Evolutionary conservation across 2,329 filamentous ascomycete species (phyloP), one percentile per base, ranked within the genome.

Genomic region (Cladosporium sp.): DNA sequence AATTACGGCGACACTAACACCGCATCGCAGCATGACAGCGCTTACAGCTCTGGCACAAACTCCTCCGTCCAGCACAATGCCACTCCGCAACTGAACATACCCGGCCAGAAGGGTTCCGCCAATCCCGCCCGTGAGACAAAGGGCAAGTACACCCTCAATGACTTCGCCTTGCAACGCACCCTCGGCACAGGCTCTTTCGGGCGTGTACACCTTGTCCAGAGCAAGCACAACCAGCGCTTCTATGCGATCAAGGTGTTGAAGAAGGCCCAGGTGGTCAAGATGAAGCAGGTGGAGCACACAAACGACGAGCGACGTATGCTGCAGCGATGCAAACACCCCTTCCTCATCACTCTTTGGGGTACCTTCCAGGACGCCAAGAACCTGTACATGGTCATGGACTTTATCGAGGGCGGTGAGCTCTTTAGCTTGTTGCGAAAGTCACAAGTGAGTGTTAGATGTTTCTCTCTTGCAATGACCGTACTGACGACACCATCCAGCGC

Each of bases 321-420:
- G 64, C 88, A 89, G 68, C 88, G 95, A 69, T 93, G 97, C 69
- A 95, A 96, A 71, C 92, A 99, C 72, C 91, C 93, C 11, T 99
- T 99, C 73, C 78, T 99, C 57, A 93, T 99, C 67, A 99, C 93
- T 1, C 78, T 99, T 36, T 99, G 93, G 93, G 93, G 93, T 52
- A 99, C 93, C 8, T 99, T 97, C 70, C 92, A 97, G 68, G 93
- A 99, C 65, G 81, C 85, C 44, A 90, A 85, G 73, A 97, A 96
- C 68, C 76, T 99, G 30, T 99, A 99, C 80, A 99, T 99, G 93
- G 93, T 99, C 64, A 99, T 99, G 93, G 93, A 99, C 71, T 99
- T 99, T 75, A 92, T 99, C 48, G 93, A 99, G 72, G 93, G 93
- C 60, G 93, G 93, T 64, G 93, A 99, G 77, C 78, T 99, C 49